Evolutionary conservation across 2,329 filamentous ascomycete species (phyloP).

Genomic region (Paracoccidioides lutzii): DNA sequence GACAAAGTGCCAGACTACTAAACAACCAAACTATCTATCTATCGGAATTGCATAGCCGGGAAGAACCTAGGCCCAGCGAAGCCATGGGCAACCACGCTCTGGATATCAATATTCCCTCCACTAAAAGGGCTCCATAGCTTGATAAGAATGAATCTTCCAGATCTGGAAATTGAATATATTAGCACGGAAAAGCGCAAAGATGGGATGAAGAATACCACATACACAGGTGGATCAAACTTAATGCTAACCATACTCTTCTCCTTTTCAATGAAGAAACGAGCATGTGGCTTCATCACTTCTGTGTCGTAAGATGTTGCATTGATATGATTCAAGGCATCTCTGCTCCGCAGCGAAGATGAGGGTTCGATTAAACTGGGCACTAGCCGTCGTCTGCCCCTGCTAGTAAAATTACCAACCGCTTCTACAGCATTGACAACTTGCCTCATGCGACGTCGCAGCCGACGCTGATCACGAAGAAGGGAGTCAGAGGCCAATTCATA

Average conservation of each 20-base stretch:
- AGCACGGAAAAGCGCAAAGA: neutral
- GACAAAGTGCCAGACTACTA: neutral
- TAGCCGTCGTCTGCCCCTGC: constrained; percentile 14
- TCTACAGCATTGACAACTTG: constrained; percentile 12
- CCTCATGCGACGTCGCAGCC: constrained; percentile 17
- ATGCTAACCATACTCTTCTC: constrained; percentile 77
- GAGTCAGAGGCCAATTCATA: constrained; percentile 10
- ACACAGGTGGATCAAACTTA: constrained; percentile 47
- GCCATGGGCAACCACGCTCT: constrained; percentile 70
- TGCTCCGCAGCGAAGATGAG: constrained; percentile 1
- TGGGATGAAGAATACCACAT: constrained; percentile 15
- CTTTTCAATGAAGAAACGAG: constrained; percentile 70
- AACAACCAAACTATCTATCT: constrained; percentile 3
- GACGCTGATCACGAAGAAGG: constrained; percentile 18
- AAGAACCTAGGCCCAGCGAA: constrained; percentile 80
- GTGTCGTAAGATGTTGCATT: constrained; percentile 3
- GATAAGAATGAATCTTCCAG: constrained; percentile 69
- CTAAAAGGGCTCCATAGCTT: constrained; percentile 78
- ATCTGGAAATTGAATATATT: constrained; percentile 29
- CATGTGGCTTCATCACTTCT: constrained; percentile 57
- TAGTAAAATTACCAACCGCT: constrained; percentile 4
- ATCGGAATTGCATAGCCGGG: constrained; percentile 53
- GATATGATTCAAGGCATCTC: neutral
- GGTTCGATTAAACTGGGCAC: constrained; percentile 20
- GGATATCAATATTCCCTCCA: constrained; percentile 74